phyloP scores from a whole-genome alignment of 768 basidiomycete species.

The Boletellus sp. region DNA sequence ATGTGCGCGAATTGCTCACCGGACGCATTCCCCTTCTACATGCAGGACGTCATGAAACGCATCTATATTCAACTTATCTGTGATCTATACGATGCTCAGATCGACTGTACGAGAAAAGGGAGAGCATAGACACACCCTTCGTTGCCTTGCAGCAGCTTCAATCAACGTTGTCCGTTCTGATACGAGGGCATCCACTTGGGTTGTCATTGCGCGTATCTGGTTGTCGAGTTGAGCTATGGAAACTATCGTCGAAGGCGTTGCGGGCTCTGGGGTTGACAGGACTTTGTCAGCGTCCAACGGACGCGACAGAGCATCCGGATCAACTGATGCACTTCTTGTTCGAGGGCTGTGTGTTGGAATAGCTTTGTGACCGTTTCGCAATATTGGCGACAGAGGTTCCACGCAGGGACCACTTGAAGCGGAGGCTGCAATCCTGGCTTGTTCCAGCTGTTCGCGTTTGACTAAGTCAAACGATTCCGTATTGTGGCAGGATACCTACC shows the following conservation, averaged over 20 bases:
- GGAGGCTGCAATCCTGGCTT: conserved; percentile 12
- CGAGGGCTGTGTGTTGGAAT: conserved; percentile 7
- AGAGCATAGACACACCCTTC: conserved; percentile 17
- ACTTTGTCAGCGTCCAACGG: background rate
- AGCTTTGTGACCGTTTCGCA: background rate
- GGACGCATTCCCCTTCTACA: conserved; percentile 35
- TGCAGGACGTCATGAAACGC: conserved; percentile 23
- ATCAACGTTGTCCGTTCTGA: conserved; percentile 35
- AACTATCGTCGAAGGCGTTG: conserved; percentile 8
- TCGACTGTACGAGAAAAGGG: background rate
- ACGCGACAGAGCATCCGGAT: conserved; percentile 13
- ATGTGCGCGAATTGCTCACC: conserved; percentile 20
- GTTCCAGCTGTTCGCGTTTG: conserved; percentile 17
- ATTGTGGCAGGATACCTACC: conserved; percentile 24
- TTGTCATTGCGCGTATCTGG: conserved; percentile 35
- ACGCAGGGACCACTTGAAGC: background rate
- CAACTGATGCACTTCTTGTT: conserved; percentile 21
- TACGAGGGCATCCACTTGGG: conserved; percentile 36
- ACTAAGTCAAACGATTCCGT: background rate
- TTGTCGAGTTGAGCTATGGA: conserved; percentile 33
- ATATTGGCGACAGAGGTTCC: background rate
- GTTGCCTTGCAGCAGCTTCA: conserved; percentile 18
- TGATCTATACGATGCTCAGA: conserved; percentile 5
- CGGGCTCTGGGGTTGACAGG: background rate
- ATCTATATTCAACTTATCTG: conserved; percentile 14